Evolutionary conservation across 2,329 filamentous ascomycete species (phyloP), one percentile per base, ranked within the genome.

Genomic region (Drechslerella dactyloides): DNA sequence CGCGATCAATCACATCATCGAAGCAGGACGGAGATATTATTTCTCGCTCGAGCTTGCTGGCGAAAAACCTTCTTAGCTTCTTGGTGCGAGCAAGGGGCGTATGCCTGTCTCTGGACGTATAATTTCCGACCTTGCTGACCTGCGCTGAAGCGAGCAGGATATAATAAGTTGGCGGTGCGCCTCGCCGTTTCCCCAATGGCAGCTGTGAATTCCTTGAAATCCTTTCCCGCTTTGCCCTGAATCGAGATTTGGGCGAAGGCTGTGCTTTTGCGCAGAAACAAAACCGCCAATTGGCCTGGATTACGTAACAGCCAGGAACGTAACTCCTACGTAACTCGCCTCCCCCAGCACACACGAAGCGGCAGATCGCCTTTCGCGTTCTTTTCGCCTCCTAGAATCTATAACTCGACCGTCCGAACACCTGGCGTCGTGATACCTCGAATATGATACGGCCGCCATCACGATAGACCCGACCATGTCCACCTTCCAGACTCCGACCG

Each of bases 401-500:
- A n/a, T n/a, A 42, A 42, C 5, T 42, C 37, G 11, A 13, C 37
- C 13, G 3, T 42, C 4, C n/a, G 4, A 13, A 17, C 37, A 42
- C 15, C 13, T 4, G 4, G 11, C 37, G 13, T 17, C 37, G 15
- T 42, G 37, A 42, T 42, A 42, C n/a, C 37, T 2, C 37, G 13
- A 15, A 4, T 42, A 13, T 42, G n/a, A 42, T 13, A 17, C 37
- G 13, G 37, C 37, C 37, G n/a, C n/a, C 5, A 42, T 15, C 37
- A 42, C n/a, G 13, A 42, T 42, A 13, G 15, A 15, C 35, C 24
- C 57, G n/a, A 59, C 21, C 44, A 81, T 82, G 81, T 73, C 77
- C 30, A 78, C 83, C 77, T 82, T 85, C 77, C 81, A 80, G 35
- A 74, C 78, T 13, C 83, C 66, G 37, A 70, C 69, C 51, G 62